A percentile compares a stretch with the other conserved stretches of the same genome.
phyloP scores from a whole-genome alignment of 2,329 filamentous ascomycete species.

The Penicillium nordicum region DNA sequence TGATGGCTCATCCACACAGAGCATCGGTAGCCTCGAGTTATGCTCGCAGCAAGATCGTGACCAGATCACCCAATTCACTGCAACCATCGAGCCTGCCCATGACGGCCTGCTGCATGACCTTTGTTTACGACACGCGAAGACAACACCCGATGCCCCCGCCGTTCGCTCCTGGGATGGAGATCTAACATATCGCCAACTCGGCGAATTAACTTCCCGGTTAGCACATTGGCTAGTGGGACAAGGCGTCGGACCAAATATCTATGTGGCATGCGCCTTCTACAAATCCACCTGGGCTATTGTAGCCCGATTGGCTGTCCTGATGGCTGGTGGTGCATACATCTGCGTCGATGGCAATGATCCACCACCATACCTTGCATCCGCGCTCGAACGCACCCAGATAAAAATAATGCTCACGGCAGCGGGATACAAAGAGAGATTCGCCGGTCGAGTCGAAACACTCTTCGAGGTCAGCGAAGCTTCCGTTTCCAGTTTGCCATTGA shows the following conservation, averaged over 20 bases:
- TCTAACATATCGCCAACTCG: slow-evolving; percentile 16
- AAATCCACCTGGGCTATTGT: slow-evolving; percentile 24
- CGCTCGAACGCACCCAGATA: slow-evolving; percentile 68
- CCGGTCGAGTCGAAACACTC: not conserved
- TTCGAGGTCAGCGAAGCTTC: slow-evolving; percentile 16
- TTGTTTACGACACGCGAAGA: slow-evolving; percentile 10
- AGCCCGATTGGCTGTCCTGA: slow-evolving; percentile 19
- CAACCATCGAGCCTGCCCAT: slow-evolving; percentile 1
- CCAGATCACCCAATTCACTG: slow-evolving; percentile 11
- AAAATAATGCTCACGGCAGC: slow-evolving; percentile 59
- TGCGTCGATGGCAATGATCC: slow-evolving; percentile 74
- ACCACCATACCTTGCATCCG: slow-evolving; percentile 65
- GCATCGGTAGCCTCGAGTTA: slow-evolving; percentile 9
- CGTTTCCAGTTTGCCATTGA: not conserved
- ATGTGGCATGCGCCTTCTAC: slow-evolving; percentile 18
- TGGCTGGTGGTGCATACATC: slow-evolving; percentile 56
- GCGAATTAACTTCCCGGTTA: slow-evolving; percentile 7
- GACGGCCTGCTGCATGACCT: slow-evolving; percentile 17
- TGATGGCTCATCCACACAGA: not conserved
- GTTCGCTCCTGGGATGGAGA: slow-evolving; percentile 22
- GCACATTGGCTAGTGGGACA: slow-evolving; percentile 14
- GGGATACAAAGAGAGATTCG: slow-evolving; percentile 9
- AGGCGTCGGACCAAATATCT: slow-evolving; percentile 15
- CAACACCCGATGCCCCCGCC: slow-evolving; percentile 14
- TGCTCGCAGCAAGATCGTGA: slow-evolving; percentile 13